Percentiles rank a stretch among this genome's conserved stretches.
These are phyloP conservation scores for Suillus placidus DNA, from an alignment of 768 basidiomycete species.

Conservation along the genomic window DNA sequence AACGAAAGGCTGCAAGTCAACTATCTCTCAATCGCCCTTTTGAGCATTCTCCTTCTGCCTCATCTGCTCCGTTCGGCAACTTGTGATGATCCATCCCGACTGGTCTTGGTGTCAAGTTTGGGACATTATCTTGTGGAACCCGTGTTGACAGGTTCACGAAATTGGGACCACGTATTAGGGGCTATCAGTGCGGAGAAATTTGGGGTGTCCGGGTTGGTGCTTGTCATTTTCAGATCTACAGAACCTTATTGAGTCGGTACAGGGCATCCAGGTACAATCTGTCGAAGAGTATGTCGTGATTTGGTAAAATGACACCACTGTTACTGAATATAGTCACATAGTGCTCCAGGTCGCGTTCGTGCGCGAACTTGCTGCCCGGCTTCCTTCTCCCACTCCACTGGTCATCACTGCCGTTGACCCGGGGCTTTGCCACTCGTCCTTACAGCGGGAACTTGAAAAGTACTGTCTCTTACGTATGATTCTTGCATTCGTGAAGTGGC, in stretches of 20 bases:
- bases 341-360: constrained; percentile 37
- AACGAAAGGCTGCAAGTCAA: constrained; percentile 37
- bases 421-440: constrained; percentile 36
- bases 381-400: constrained; percentile 25
- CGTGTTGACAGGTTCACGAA: not conserved
- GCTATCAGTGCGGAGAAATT: constrained; percentile 26
- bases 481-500: constrained; percentile 4
- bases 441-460: constrained; percentile 20
- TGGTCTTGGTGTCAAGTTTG: constrained; percentile 1
- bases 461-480: constrained; percentile 9
- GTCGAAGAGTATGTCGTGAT: not conserved
- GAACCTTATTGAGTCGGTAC: not conserved
- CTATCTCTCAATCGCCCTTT: constrained; percentile 25
- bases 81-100: not conserved
- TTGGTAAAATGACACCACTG: not conserved
- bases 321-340: constrained; percentile 10
- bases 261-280: not conserved
- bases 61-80: not conserved
- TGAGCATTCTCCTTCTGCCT: constrained; percentile 1
- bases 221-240: constrained; percentile 10
- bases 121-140: not conserved
- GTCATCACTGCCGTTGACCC: constrained; percentile 33
- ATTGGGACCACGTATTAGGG: constrained; percentile 25
- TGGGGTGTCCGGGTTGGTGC: constrained; percentile 19
- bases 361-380: constrained; percentile 34